phyloP scores from a whole-genome alignment of 2,329 filamentous ascomycete genomes.

The Aspergillus sp. region DNA sequence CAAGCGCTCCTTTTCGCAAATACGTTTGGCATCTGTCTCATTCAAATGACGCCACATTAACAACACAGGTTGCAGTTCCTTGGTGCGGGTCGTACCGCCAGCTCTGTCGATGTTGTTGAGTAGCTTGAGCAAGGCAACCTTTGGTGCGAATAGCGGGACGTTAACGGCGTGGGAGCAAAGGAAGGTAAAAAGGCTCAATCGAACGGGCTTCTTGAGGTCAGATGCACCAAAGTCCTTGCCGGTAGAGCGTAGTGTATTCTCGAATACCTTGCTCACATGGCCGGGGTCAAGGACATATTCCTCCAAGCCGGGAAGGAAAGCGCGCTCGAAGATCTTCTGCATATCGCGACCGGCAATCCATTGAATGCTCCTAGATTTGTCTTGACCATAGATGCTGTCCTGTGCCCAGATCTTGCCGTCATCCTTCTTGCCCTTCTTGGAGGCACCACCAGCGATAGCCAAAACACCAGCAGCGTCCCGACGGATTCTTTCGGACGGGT shows the following conservation, averaged over 20 bases:
- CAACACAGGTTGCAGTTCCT: constrained; percentile 68
- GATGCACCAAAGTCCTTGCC: constrained; percentile 36
- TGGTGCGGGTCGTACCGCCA: constrained; percentile 64
- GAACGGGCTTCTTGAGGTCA: constrained; percentile 56
- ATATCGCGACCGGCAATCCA: constrained; percentile 55
- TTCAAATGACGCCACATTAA: constrained; percentile 59
- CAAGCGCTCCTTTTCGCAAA: constrained; percentile 46
- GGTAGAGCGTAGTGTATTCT: constrained; percentile 47
- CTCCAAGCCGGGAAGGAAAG: constrained; percentile 70
- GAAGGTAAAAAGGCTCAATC: constrained; percentile 62
- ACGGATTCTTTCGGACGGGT: constrained; percentile 69
- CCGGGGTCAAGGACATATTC: constrained; percentile 76
- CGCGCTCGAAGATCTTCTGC: constrained; percentile 55
- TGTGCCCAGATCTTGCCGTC: constrained; percentile 51
- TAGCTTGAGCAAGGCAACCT: constrained; percentile 63
- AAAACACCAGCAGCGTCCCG: constrained; percentile 65
- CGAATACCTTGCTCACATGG: constrained; percentile 61
- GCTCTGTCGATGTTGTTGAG: constrained; percentile 67
- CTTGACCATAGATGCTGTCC: constrained; percentile 58
- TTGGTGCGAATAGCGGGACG: constrained; percentile 63
- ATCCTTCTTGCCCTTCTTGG: constrained; percentile 42
- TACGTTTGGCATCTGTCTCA: constrained; percentile 44
- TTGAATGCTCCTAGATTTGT: constrained; percentile 41
- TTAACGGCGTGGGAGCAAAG: constrained; percentile 64
- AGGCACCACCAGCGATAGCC: constrained; percentile 48